phyloP scores from a whole-genome alignment of 371 early-diverging fungal species.

The Capillidium heterosporum region DNA sequence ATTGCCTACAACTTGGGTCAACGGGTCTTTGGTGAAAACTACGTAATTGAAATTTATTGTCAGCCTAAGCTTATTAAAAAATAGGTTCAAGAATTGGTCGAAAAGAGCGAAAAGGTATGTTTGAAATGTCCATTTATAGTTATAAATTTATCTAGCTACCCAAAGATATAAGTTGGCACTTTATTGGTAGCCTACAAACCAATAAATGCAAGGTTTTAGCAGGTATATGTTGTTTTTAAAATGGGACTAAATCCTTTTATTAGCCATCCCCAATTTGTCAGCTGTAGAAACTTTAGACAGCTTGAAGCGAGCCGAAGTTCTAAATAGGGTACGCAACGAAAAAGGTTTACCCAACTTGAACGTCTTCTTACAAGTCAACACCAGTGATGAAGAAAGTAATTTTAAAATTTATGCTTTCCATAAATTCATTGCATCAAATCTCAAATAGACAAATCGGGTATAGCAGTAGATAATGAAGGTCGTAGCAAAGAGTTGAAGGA shows the following conservation, averaged over 20 bases:
- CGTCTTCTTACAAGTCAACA: constrained; percentile 87
- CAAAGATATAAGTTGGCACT: constrained; percentile 82
- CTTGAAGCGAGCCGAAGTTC: constrained; percentile 52
- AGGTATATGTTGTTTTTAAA: constrained; percentile 12
- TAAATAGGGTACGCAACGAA: constrained; percentile 48
- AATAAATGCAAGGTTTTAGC: constrained; percentile 87
- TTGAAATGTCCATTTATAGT: not conserved
- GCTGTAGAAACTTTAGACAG: constrained; percentile 83
- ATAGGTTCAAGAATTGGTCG: constrained; percentile 78
- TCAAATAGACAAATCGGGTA: constrained; percentile 61
- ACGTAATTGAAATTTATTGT: constrained; percentile 33
- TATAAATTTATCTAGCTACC: constrained; percentile 24
- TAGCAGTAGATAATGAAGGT: constrained; percentile 22
- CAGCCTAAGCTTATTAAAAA: not conserved
- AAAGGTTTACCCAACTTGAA: constrained; percentile 26
- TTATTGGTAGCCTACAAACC: constrained; percentile 82
- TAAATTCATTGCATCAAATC: not conserved
- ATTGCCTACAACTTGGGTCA: constrained; percentile 65
- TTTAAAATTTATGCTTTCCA: not conserved
- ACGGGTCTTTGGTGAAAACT: constrained; percentile 91
- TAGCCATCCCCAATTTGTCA: constrained; percentile 70
- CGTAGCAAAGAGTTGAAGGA: constrained; percentile 1
- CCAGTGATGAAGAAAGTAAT: constrained; percentile 72
- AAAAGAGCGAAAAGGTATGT: constrained; percentile 59
- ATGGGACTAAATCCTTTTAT: not conserved